These are phyloP conservation scores for Durio zibethinus DNA, from an alignment of 345 rosid genomes.

Conservation along the genomic window DNA sequence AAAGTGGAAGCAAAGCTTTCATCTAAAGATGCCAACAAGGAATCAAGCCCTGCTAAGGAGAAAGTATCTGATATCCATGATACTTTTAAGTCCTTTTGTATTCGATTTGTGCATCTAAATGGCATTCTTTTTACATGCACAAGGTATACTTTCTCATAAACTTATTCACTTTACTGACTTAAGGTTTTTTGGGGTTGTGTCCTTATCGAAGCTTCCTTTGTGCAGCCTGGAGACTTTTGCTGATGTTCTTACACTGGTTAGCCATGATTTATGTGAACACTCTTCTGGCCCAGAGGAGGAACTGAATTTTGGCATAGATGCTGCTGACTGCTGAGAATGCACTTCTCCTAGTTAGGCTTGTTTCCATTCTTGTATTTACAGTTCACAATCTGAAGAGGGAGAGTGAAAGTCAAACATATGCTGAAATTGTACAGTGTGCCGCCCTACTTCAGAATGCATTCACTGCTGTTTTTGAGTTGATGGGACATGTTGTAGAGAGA, in stretches of 20 bases:
- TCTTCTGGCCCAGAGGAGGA: constrained; percentile 59
- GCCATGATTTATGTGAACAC: constrained; percentile 56
- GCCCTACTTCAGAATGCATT: constrained; percentile 77
- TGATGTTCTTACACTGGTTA: constrained; percentile 64
- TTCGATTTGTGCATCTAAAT: constrained; percentile 77
- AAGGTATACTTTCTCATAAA: constrained; percentile 43
- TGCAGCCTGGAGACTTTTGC: constrained; percentile 86
- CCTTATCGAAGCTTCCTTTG: constrained; percentile 12
- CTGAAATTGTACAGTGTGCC: constrained; percentile 88
- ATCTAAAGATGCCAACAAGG: constrained; percentile 46
- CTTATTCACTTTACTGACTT: neutral
- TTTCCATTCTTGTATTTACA: constrained; percentile 69
- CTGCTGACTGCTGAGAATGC: constrained; percentile 61
- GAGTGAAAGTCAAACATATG: constrained; percentile 78
- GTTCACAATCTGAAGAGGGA: constrained; percentile 70
- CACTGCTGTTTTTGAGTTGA: constrained; percentile 70
- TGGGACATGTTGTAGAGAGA: constrained; percentile 59
- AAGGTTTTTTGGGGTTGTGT: neutral
- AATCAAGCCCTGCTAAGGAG: constrained; percentile 45
- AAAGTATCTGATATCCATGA: constrained; percentile 40
- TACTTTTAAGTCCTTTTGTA: constrained; percentile 58
- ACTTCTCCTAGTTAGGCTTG: constrained; percentile 63
- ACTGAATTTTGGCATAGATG: constrained; percentile 67
- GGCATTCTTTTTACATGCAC: constrained; percentile 92
- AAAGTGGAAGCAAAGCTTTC: constrained; percentile 48